Evolutionary conservation across 129 eudicot genomes (phyloP).

Genomic region (Silybum marianum): DNA sequence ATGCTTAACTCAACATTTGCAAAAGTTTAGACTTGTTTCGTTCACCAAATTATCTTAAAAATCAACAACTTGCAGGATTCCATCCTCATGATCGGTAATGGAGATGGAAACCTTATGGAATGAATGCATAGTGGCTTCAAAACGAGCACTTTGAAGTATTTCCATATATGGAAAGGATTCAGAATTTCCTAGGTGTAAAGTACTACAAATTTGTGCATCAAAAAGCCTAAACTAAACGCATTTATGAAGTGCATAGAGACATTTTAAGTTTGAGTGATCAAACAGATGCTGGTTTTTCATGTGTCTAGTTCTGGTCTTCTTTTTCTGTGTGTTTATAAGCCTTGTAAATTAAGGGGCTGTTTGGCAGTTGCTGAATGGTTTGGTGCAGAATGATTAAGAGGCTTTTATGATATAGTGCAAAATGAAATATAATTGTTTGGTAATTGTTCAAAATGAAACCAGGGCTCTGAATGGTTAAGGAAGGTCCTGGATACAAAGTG

Average conservation of each 20-base stretch:
- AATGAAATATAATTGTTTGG: too few species aligned
- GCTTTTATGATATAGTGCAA: too few species aligned
- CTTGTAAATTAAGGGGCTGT: not conserved
- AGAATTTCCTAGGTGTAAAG: not conserved
- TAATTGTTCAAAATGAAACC: too few species aligned
- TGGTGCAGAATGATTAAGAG: too few species aligned
- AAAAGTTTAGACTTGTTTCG: not conserved
- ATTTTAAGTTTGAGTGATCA: not conserved
- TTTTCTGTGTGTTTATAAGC: conserved; percentile 8
- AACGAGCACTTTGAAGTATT: not conserved
- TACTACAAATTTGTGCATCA: not conserved
- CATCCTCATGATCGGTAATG: conserved; percentile 5
- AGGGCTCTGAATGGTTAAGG: too few species aligned
- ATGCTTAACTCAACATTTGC: not conserved
- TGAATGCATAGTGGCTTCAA: conserved; percentile 5
- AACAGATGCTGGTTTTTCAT: not conserved
- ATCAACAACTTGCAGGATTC: not conserved
- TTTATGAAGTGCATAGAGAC: not conserved
- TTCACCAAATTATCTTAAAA: not conserved
- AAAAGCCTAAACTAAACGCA: conserved; percentile 6
- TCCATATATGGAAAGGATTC: not conserved
- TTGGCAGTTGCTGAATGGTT: too few species aligned
- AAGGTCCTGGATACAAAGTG: too few species aligned
- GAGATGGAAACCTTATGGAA: not conserved
- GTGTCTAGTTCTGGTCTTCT: not conserved